Conservation (phyloP, 306 rosid species). For the Vigna radiata region DNA sequence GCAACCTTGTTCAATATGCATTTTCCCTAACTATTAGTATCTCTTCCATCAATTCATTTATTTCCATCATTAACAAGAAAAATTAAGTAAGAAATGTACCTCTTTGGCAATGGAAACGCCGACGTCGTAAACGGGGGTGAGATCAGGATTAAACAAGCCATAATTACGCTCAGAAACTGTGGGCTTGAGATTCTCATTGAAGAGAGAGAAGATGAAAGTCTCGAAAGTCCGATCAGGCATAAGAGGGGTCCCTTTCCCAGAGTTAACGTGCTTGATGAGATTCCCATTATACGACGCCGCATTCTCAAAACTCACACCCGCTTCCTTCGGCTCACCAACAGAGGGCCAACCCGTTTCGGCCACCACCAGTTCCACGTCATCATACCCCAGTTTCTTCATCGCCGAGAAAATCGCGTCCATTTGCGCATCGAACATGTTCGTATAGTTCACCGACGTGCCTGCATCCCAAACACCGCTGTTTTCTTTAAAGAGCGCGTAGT, state of each 20-base stretch:
- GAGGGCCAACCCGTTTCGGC: conserved; percentile 95
- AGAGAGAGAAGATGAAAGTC: conserved; percentile 71
- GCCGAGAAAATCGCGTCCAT: conserved; percentile 88
- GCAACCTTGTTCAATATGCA: too few species aligned
- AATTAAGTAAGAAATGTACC: conserved; percentile 48
- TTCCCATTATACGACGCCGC: conserved; percentile 78
- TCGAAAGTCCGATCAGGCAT: conserved; percentile 80
- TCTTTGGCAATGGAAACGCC: conserved; percentile 53
- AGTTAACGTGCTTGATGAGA: conserved; percentile 66
- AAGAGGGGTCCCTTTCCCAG: conserved; percentile 84
- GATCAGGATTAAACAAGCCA: conserved; percentile 79
- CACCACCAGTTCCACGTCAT: conserved; percentile 72
- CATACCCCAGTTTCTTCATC: conserved; percentile 81
- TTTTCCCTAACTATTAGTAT: too few species aligned
- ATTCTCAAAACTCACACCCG: conserved; percentile 64
- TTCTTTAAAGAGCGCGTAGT: conserved; percentile 72
- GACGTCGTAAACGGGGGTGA: conserved; percentile 72
- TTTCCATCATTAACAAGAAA: too few species aligned
- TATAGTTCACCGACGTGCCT: conserved; percentile 62
- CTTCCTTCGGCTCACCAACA: conserved; percentile 74
- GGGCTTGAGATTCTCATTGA: conserved; percentile 79
- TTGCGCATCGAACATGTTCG: conserved; percentile 93
- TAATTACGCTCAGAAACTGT: conserved; percentile 70
- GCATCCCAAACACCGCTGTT: conserved; percentile 80
- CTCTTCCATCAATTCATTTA: too few species aligned